Conservation (phyloP, 176 grass and related monocot genomes). For the Zoysia pacifica region DNA sequence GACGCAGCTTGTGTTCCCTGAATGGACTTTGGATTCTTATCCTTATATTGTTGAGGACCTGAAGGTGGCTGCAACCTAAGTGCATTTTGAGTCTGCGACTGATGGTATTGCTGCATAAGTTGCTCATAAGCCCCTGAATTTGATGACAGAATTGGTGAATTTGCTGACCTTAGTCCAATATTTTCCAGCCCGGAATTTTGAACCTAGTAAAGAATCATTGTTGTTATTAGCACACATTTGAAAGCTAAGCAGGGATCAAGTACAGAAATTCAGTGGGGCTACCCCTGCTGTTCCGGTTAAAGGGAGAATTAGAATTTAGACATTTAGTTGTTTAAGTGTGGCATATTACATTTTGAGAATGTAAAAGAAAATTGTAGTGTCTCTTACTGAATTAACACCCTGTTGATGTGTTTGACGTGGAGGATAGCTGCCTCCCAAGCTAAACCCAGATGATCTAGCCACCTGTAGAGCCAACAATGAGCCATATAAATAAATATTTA, state of each 20-base stretch:
- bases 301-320: neutral
- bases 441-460: slow-evolving; percentile 83
- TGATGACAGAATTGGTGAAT: slow-evolving; percentile 55
- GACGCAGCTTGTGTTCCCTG: slow-evolving; percentile 52
- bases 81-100: slow-evolving; percentile 76
- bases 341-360: slow-evolving; percentile 43
- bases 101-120: slow-evolving; percentile 86
- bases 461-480: slow-evolving; percentile 49
- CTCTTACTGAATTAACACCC: slow-evolving; percentile 61
- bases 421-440: slow-evolving; percentile 73
- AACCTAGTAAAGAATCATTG: slow-evolving; percentile 59
- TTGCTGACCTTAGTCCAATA: slow-evolving; percentile 64
- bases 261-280: neutral
- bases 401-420: slow-evolving; percentile 76
- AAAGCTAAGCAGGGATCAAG: slow-evolving; percentile 1
- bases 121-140: slow-evolving; percentile 69
- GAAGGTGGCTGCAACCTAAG: slow-evolving; percentile 64
- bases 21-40: slow-evolving; percentile 69
- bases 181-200: slow-evolving; percentile 63
- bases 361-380: slow-evolving; percentile 47
- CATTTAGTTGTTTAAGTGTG: slow-evolving; percentile 42
- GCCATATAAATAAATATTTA: slow-evolving; percentile 14
- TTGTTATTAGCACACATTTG: slow-evolving; percentile 28
- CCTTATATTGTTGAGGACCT: slow-evolving; percentile 61
- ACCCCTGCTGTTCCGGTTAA: neutral